phyloP scores from a whole-genome alignment of 345 rosid genomes.

The Arabis hirsuta region DNA sequence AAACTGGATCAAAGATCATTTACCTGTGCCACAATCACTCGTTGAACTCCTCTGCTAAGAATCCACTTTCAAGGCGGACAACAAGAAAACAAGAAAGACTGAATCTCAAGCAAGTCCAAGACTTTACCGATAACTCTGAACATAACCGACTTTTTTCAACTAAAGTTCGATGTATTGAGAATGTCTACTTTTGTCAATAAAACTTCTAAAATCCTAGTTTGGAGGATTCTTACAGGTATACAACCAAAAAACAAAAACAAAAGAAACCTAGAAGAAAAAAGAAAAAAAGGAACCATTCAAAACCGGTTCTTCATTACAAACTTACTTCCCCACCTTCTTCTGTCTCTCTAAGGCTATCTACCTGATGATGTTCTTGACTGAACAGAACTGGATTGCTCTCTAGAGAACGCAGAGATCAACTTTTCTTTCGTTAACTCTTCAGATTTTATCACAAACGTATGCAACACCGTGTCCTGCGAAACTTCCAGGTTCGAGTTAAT shows the following conservation, averaged over 20 bases:
- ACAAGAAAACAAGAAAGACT: too few species aligned
- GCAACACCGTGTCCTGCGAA: slow-evolving; percentile 64
- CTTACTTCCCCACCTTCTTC: slow-evolving; percentile 30
- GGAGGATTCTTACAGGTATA: slow-evolving; percentile 44
- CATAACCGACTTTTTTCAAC: background rate
- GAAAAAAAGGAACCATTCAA: slow-evolving; percentile 39
- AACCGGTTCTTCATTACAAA: slow-evolving; percentile 39
- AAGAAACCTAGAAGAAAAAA: slow-evolving; percentile 24
- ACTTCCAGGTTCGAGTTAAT: slow-evolving; percentile 67
- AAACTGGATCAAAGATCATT: too few species aligned
- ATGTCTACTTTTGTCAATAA: slow-evolving; percentile 32
- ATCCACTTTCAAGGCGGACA: too few species aligned
- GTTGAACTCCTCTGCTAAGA: too few species aligned
- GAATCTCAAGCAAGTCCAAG: too few species aligned
- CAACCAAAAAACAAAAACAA: slow-evolving; percentile 5
- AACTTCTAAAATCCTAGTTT: slow-evolving; percentile 40
- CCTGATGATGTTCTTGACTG: slow-evolving; percentile 63
- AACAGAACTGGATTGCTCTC: slow-evolving; percentile 55
- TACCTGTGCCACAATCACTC: too few species aligned
- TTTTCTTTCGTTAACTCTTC: slow-evolving; percentile 87
- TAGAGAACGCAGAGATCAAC: slow-evolving; percentile 66
- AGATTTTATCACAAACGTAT: slow-evolving; percentile 82
- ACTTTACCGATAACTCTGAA: background rate
- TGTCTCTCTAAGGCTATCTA: slow-evolving; percentile 35
- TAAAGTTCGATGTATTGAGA: background rate